phyloP scores from a whole-genome alignment of 2,329 filamentous ascomycete species.

The Sporothrix sp. region DNA sequence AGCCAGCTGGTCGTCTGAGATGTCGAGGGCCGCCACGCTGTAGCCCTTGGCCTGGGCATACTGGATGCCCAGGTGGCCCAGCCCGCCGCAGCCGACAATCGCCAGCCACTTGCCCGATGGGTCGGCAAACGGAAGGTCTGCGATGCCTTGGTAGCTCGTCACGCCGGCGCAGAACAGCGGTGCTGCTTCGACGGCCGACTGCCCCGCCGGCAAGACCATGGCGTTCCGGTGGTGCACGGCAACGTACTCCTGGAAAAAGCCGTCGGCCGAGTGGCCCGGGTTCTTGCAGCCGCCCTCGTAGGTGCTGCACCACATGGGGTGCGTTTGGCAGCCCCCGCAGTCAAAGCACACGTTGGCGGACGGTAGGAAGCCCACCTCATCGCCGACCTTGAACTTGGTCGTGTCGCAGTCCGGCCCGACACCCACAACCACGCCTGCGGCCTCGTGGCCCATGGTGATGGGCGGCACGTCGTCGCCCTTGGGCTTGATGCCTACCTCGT shows the following conservation, averaged over 20 bases:
- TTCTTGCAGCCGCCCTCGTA: constrained; percentile 17
- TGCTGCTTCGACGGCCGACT: constrained; percentile 20
- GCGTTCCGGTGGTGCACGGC: constrained; percentile 21
- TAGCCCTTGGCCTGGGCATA: constrained; percentile 21
- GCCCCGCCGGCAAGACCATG: constrained; percentile 20
- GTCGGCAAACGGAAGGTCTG: constrained; percentile 2
- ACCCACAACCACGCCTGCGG: constrained; percentile 45
- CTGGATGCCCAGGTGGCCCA: constrained; percentile 21
- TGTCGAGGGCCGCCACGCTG: constrained; percentile 21
- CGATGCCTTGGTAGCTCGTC: constrained; percentile 18
- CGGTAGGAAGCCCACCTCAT: constrained; percentile 37
- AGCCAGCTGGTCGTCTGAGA: constrained; percentile 15
- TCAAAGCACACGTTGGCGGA: constrained; percentile 20
- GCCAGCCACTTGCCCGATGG: constrained; percentile 19
- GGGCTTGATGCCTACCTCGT: constrained; percentile 9
- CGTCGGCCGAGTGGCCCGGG: constrained; percentile 20
- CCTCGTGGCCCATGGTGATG: constrained; percentile 46
- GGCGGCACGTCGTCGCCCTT: constrained; percentile 8
- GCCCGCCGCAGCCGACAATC: constrained; percentile 21
- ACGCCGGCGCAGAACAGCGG: constrained; percentile 25
- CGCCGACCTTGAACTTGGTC: constrained; percentile 45
- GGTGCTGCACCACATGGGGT: constrained; percentile 21
- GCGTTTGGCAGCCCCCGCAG: constrained; percentile 19
- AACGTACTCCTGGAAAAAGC: constrained; percentile 24
- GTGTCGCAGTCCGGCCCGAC: constrained; percentile 24